phyloP scores from a whole-genome alignment of 176 grass and related monocot genomes.

The Juncus effusus region DNA sequence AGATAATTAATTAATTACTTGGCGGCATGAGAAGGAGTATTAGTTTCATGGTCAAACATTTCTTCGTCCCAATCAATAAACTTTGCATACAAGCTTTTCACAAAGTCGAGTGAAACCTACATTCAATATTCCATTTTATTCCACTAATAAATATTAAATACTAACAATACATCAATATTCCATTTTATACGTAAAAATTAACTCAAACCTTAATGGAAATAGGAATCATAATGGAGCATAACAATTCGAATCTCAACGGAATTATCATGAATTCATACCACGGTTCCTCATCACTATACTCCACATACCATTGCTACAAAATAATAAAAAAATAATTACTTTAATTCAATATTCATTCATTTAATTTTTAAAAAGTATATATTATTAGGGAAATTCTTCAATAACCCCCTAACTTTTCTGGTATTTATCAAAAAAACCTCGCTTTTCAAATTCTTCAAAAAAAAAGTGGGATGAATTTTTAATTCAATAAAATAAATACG shows the following conservation, averaged over 20 bases:
- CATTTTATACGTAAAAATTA: constrained; percentile 21
- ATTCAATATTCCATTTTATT: constrained; percentile 2
- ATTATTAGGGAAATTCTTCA: no score
- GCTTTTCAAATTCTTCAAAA: no score
- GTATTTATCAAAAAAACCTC: no score
- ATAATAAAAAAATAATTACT: neutral
- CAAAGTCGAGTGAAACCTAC: constrained; percentile 93
- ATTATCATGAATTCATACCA: constrained; percentile 96
- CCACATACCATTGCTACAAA: constrained; percentile 86
- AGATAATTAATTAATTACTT: constrained; percentile 45
- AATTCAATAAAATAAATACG: no score
- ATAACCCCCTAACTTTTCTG: no score
- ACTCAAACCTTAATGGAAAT: constrained; percentile 92
- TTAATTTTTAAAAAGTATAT: no score
- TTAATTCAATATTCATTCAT: no score
- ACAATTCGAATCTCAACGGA: constrained; percentile 82
- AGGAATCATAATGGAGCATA: constrained; percentile 99
- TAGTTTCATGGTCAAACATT: constrained; percentile 86
- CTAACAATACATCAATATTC: neutral
- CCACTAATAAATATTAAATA: constrained; percentile 23
- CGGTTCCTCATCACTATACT: constrained; percentile 74
- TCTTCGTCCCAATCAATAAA: constrained; percentile 99
- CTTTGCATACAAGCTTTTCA: constrained; percentile 94
- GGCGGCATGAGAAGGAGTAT: constrained; percentile 84
- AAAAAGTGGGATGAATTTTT: no score